A percentile compares a stretch with the other conserved stretches of the same genome.
Conservation (phyloP, 2,329 filamentous ascomycete genomes). For the Aspergillus persii region DNA sequence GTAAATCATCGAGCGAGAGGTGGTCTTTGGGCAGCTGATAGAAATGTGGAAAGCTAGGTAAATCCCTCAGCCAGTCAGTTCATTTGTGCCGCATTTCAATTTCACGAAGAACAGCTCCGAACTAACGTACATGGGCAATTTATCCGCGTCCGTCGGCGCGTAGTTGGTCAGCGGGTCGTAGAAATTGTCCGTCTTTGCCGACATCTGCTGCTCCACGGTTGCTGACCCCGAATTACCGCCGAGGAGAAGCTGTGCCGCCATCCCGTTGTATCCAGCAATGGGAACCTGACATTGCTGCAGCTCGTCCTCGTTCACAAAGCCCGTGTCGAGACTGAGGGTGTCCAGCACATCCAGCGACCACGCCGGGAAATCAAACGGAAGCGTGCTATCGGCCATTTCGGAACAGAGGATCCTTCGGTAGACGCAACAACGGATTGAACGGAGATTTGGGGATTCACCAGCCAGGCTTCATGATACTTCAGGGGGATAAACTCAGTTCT, state of each 20-base stretch:
- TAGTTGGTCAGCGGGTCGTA: neutral
- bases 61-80: neutral
- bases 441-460: neutral
- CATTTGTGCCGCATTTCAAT: neutral
- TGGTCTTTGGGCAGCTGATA: neutral
- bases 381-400: neutral
- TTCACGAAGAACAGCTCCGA: neutral
- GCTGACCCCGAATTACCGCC: neutral
- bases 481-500: neutral
- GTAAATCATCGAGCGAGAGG: conserved; percentile 12
- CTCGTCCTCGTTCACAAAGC: neutral
- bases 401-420: neutral
- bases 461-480: neutral
- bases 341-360: neutral
- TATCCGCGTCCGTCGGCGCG: neutral
- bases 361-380: neutral
- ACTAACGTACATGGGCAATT: neutral
- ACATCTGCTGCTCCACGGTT: neutral
- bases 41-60: neutral
- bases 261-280: neutral
- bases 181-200: neutral
- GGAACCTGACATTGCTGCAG: neutral
- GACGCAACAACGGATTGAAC: neutral
- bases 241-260: neutral
- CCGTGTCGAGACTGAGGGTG: neutral